Evolutionary conservation across 495 filamentous ascomycete species (phyloP), one percentile per base, ranked within the genome.

Genomic region (Talaromyces nanjingensis): DNA sequence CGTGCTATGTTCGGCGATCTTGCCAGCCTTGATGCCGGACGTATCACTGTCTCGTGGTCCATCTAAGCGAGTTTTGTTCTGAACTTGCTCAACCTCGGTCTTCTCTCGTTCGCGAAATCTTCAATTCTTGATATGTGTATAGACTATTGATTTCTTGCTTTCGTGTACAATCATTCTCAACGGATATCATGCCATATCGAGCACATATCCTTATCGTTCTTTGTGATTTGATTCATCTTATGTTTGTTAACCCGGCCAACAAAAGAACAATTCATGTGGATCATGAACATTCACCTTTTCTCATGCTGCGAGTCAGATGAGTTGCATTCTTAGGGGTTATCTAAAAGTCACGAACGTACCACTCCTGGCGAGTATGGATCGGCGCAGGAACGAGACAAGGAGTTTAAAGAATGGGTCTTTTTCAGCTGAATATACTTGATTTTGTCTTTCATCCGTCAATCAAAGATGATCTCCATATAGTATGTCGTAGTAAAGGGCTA

Each of bases 1-100:
- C 72, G 73, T 25, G 67, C 71, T 62, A 68, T 81, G 57, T 84
- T 81, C 70, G 61, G 66, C 7, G 59, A 72, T 42, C 53, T 84
- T 20, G 73, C 73, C 25, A 59, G 61, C 25, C 55, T 73, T 4
- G 54, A 31, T 16, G 71, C 61, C 33, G 78, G 78, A 45, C 73
- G 76, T 65, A 37, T 76, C 63, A 18, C 18, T 49, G 72, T 65
- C 5, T 27, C 56, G n/a, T 65, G 63, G 63, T 33, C 45, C 24
- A 6, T 65, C 27, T 49, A 53, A 55, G 25, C 24, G 42, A 52
- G n/a, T 24, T 31, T 29, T 31, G 33, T 16, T 47, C 33, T 16
- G n/a, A 6, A 1, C 56, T 34, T 60, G 31, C 27, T 39, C 29
- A 20, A 22, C 24, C 39, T 60, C 59, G 33, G 27, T 62, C 56